These are phyloP conservation scores for Spathaspora boniae DNA, from an alignment of 805 yeast species.

Conservation along the genomic window DNA sequence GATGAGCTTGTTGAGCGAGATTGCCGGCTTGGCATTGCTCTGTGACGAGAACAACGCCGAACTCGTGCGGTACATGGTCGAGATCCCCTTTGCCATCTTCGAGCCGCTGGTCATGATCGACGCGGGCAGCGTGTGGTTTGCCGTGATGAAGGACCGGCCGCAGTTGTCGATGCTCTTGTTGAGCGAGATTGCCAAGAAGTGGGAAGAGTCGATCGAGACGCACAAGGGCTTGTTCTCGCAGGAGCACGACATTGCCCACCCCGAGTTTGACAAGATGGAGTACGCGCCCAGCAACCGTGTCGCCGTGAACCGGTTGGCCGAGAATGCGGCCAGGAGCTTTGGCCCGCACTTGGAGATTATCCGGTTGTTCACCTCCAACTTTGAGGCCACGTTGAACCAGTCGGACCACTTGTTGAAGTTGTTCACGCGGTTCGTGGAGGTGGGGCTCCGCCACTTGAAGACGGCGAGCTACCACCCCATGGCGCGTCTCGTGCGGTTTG, in stretches of 20 bases:
- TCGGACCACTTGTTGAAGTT: slow-evolving; percentile 66
- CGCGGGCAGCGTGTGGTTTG: slow-evolving; percentile 77
- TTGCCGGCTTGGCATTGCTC: slow-evolving; percentile 35
- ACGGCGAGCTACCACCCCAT: slow-evolving; percentile 80
- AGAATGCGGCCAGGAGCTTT: slow-evolving; percentile 43
- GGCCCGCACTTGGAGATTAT: slow-evolving; percentile 72
- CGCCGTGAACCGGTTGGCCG: slow-evolving; percentile 50
- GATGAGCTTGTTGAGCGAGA: slow-evolving; percentile 42
- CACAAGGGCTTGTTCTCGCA: slow-evolving; percentile 64
- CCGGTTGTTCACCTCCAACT: slow-evolving; percentile 66
- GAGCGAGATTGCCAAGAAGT: slow-evolving; percentile 63
- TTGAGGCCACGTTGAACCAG: slow-evolving; percentile 73
- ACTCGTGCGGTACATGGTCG: slow-evolving; percentile 49
- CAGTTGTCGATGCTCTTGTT: slow-evolving; percentile 56
- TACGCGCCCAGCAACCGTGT: slow-evolving; percentile 79
- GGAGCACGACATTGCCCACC: slow-evolving; percentile 48
- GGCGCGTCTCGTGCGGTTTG: slow-evolving; percentile 72
- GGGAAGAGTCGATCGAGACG: slow-evolving; percentile 63
- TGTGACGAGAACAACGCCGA: slow-evolving; percentile 42
- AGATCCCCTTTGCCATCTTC: slow-evolving; percentile 68
- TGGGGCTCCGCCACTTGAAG: slow-evolving; percentile 50
- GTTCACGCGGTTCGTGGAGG: slow-evolving; percentile 57
- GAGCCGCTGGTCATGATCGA: slow-evolving; percentile 56
- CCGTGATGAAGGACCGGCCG: slow-evolving; percentile 66
- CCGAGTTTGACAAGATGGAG: slow-evolving; percentile 76